These are phyloP conservation scores for Capsicum rhomboideum DNA, from an alignment of 257 asterid species.

Conservation along the genomic window DNA sequence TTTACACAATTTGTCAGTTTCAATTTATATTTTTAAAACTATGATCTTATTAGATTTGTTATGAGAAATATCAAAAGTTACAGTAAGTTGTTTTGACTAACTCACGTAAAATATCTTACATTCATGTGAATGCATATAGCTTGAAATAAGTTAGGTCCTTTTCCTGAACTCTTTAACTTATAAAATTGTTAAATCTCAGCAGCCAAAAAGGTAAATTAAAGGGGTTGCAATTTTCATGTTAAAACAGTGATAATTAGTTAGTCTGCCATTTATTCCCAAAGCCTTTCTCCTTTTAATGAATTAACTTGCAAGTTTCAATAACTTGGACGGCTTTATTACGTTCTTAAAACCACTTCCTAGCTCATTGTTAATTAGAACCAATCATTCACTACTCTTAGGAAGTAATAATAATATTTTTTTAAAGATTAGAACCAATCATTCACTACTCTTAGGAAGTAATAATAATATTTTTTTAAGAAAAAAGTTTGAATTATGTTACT, in stretches of 20 bases:
- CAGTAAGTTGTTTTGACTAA: too few relatives aligned
- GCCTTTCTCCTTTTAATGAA: not conserved
- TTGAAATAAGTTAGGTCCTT: too few relatives aligned
- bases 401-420: too few relatives aligned
- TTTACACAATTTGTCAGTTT: too few relatives aligned
- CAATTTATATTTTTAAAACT: too few relatives aligned
- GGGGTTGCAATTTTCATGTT: not conserved
- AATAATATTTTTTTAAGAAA: too few relatives aligned
- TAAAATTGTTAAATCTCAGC: not conserved
- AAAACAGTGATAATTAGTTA: not conserved
- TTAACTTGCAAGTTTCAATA: not conserved
- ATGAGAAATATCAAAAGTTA: too few relatives aligned
- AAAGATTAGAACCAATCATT: not conserved
- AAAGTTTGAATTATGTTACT: too few relatives aligned
- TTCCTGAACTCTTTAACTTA: too few relatives aligned
- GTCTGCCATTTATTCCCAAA: not conserved
- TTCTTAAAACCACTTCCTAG: not conserved
- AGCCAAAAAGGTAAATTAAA: not conserved
- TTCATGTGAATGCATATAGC: too few relatives aligned
- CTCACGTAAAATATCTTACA: too few relatives aligned
- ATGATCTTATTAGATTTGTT: too few relatives aligned
- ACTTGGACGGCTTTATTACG: not conserved
- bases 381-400: not conserved
- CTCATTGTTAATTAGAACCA: not conserved
- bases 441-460: not conserved